Evolutionary conservation across 2,329 filamentous ascomycete species (phyloP), one percentile per base, ranked within the genome.

Genomic region (Trichoderma pleuroti): DNA sequence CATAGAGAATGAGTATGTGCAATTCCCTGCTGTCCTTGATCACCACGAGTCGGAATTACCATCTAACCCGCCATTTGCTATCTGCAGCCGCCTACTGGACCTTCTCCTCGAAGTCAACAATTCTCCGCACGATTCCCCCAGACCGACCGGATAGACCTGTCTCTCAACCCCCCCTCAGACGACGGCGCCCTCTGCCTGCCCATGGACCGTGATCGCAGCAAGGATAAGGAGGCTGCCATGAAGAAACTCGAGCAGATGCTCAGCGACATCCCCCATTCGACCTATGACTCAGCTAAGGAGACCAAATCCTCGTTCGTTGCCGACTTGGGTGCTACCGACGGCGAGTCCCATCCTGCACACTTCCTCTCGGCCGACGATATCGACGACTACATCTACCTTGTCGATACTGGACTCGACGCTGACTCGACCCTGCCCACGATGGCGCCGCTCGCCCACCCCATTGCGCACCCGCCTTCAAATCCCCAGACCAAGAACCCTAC

Each of bases 41-140:
- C 52, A 28, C 1, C 56, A 59, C 14, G 4, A 11, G 10, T 18
- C 18, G 36, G 71, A 77, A 76, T 49, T 75, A 65, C 24, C 8
- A 18, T 12, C 21, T 30, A 32, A 49, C 49, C 14, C 28, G 7
- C 24, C 52, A 24, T 26, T 68, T 18, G 4, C 28, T 26, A 36
- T 63, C 12, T 76, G 59, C 76, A 98, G 94, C 80, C 94, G 94
- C 80, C 83, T 98, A 39, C 88, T 98, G 68, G 95, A 98, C 76
- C 84, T 98, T 12, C 88, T 98, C 39, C 86, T 97, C 72, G 94
- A 98, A 77, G 87, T 98, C 82, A 99, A 99, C 82, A 90, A 92
- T 65, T 92, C 90, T 56, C 85, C 91, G 24, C 92, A 96, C n/a
- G 78, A 90, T 98, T 57, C 90, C 93, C 12, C 84, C 89, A 32